Percentiles rank a stretch among this genome's conserved stretches.
Evolutionary conservation across 2,329 filamentous ascomycete species (phyloP).

Genomic region (Talaromyces sp.): DNA sequence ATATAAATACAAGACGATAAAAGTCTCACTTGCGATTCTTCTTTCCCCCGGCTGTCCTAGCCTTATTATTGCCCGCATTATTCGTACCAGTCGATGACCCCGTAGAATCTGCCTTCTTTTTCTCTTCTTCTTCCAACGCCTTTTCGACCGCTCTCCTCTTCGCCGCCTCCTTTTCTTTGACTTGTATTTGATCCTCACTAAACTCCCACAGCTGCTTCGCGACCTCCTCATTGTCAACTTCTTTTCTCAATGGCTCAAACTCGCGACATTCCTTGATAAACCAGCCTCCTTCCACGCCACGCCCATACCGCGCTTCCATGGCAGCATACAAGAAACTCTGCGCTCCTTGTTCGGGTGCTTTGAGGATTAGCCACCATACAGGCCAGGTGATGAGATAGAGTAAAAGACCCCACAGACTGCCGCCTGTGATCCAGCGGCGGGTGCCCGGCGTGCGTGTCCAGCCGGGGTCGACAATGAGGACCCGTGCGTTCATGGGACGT

Average conservation of each 20-base stretch:
- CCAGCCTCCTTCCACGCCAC: slow-evolving; percentile 59
- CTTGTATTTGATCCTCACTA: slow-evolving; percentile 79
- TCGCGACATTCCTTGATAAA: slow-evolving; percentile 86
- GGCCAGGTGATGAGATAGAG: slow-evolving; percentile 76
- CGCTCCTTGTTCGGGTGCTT: slow-evolving; percentile 76
- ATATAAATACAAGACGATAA: neutral
- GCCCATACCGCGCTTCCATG: slow-evolving; percentile 69
- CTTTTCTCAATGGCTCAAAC: slow-evolving; percentile 66
- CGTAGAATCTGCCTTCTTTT: slow-evolving; percentile 4
- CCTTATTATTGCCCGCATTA: neutral
- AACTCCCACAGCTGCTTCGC: slow-evolving; percentile 88
- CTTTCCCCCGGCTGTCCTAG: slow-evolving; percentile 9
- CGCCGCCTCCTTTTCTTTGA: slow-evolving; percentile 75
- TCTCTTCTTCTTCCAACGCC: slow-evolving; percentile 41
- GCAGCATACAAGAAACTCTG: slow-evolving; percentile 82
- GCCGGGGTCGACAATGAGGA: slow-evolving; percentile 85
- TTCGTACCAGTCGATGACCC: neutral
- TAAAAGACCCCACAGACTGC: slow-evolving; percentile 73
- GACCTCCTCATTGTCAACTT: slow-evolving; percentile 72
- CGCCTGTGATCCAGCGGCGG: slow-evolving; percentile 79
- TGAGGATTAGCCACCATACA: slow-evolving; percentile 82
- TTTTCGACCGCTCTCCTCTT: slow-evolving; percentile 58
- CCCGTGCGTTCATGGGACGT: slow-evolving; percentile 74
- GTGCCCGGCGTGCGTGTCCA: slow-evolving; percentile 81
- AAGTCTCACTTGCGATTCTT: slow-evolving; percentile 22